Evolutionary conservation across 371 early-diverging fungal genomes (phyloP).

Genomic region (Actinomortierella ambigua): DNA sequence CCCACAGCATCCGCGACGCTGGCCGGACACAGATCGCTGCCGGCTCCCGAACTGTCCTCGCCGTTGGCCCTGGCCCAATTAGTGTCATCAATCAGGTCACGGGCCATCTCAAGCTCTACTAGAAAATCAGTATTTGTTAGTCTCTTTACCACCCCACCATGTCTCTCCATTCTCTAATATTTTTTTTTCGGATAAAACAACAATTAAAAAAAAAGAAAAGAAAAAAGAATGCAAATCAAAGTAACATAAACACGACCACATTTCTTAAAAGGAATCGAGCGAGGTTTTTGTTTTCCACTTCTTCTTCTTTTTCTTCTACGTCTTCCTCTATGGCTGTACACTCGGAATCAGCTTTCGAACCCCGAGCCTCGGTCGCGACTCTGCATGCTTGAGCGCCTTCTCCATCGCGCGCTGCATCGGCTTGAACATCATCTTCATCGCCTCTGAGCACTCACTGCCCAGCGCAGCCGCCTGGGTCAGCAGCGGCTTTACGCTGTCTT

Average conservation of each 20-base stretch:
- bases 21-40: slow-evolving; percentile 98
- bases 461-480: slow-evolving; percentile 25
- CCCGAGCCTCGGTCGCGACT: slow-evolving; percentile 13
- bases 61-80: slow-evolving; percentile 93
- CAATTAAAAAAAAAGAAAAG: slow-evolving; percentile 5
- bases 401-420: slow-evolving; percentile 53
- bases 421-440: slow-evolving; percentile 48
- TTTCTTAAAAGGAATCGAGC: too few relatives aligned
- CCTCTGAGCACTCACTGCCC: slow-evolving; percentile 17
- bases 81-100: slow-evolving; percentile 81
- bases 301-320: too few relatives aligned
- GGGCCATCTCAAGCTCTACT: slow-evolving; percentile 87
- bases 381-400: slow-evolving; percentile 52
- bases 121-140: too few relatives aligned
- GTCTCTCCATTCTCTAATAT: background rate
- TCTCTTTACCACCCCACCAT: too few relatives aligned
- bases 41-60: slow-evolving; percentile 94
- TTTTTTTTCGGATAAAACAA: slow-evolving; percentile 11
- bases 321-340: background rate
- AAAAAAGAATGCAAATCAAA: background rate
- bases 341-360: slow-evolving; percentile 10
- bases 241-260: too few relatives aligned
- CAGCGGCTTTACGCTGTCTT: slow-evolving; percentile 53
- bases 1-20: slow-evolving; percentile 91
- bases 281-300: too few relatives aligned